Percentiles rank a stretch among this genome's conserved stretches.
Conservation (phyloP, 306 rosid genomes). For the Malus fusca region DNA sequence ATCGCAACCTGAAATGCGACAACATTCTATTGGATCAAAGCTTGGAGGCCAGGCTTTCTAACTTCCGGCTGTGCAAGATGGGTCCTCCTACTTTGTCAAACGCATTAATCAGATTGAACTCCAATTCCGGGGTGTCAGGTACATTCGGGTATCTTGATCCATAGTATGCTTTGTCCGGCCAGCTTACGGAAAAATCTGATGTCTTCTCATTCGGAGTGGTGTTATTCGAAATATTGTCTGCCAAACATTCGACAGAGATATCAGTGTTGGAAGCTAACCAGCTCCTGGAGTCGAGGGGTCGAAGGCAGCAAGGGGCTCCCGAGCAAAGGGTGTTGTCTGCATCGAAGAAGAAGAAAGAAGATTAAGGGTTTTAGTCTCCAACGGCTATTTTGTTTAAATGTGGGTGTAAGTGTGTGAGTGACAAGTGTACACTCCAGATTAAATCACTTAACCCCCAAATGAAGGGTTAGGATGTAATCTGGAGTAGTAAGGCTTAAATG, state of each 20-base stretch:
- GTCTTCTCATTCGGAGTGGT: not conserved
- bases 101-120: not conserved
- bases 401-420: too few species aligned
- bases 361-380: too few species aligned
- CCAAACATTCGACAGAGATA: not conserved
- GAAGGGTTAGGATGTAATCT: too few species aligned
- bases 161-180: not conserved
- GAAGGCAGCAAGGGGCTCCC: too few species aligned
- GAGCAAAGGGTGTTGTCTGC: too few species aligned
- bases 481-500: too few species aligned
- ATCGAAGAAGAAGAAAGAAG: too few species aligned
- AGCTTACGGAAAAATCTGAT: not conserved
- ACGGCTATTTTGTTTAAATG: too few species aligned
- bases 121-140: not conserved
- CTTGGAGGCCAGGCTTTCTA: not conserved
- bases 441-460: too few species aligned
- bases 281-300: too few species aligned
- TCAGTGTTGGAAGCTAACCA: too few species aligned
- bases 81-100: not conserved
- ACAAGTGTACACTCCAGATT: too few species aligned
- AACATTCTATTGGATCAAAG: conserved; percentile 1
- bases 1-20: conserved; percentile 1
- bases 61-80: not conserved
- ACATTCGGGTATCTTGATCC: conserved; percentile 3
- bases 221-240: not conserved